These are phyloP conservation scores for Rubroboletus satanas DNA, from an alignment of 768 basidiomycete genomes.

Conservation along the genomic window DNA sequence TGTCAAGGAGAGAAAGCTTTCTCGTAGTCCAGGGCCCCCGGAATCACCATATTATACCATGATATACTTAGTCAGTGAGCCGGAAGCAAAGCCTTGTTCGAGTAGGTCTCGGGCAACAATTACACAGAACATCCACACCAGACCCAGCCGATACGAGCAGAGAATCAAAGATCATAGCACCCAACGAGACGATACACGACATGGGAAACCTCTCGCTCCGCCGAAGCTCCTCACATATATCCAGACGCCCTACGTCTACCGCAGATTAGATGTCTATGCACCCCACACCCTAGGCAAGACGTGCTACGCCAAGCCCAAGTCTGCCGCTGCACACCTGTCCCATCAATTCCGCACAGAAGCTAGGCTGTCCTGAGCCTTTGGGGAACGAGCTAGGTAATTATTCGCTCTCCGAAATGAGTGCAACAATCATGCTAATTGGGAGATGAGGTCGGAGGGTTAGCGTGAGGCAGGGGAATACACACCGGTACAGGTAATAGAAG, in stretches of 20 bases:
- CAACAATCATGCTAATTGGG: slow-evolving; percentile 73
- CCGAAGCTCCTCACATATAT: slow-evolving; percentile 12
- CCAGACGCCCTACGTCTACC: slow-evolving; percentile 7
- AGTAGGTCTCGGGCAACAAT: no score
- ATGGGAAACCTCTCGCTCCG: slow-evolving; percentile 5
- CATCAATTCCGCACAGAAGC: neutral
- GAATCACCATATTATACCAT: neutral
- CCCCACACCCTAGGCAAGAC: slow-evolving; percentile 6
- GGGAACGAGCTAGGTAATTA: slow-evolving; percentile 22
- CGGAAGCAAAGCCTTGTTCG: neutral
- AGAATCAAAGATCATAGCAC: slow-evolving; percentile 20
- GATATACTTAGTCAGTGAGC: neutral
- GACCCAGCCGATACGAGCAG: neutral
- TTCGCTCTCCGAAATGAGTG: slow-evolving; percentile 78
- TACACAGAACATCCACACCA: neutral
- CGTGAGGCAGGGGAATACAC: slow-evolving; percentile 28
- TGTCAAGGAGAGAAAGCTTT: no score
- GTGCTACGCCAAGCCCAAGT: slow-evolving; percentile 1
- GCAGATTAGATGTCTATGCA: slow-evolving; percentile 19
- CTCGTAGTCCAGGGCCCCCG: neutral
- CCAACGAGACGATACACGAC: slow-evolving; percentile 18
- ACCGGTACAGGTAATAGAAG: slow-evolving; percentile 92
- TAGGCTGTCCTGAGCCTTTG: neutral
- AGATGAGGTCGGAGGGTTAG: neutral
- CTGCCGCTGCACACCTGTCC: neutral